Evolutionary conservation across 257 asterid genomes (phyloP).

Genomic region (Oldenlandia corymbosa): DNA sequence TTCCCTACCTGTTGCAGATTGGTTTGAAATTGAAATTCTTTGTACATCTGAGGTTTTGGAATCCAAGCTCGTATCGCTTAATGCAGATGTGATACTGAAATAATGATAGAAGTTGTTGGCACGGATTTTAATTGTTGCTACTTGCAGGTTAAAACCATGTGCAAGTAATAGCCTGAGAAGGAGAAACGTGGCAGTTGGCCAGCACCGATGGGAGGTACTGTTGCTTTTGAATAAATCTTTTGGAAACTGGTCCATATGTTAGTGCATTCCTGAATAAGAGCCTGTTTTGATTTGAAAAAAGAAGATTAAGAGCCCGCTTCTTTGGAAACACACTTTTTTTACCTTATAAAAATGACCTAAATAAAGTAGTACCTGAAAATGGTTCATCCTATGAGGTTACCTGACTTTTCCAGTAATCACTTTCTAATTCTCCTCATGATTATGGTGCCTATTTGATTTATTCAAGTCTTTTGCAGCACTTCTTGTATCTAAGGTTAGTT

Average conservation of each 20-base stretch:
- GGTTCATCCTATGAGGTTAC: not conserved
- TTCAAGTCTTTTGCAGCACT: constrained; percentile 1
- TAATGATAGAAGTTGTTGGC: not conserved
- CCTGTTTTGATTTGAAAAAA: not conserved
- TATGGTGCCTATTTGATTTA: not conserved
- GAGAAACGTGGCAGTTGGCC: constrained; percentile 47
- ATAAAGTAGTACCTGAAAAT: not conserved
- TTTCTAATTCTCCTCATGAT: not conserved
- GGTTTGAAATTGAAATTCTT: not conserved
- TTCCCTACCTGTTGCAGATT: not conserved
- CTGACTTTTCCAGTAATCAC: not conserved
- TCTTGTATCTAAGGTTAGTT: constrained; percentile 8
- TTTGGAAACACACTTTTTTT: too few relatives aligned
- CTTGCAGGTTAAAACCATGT: constrained; percentile 66
- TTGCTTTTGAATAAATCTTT: constrained; percentile 12
- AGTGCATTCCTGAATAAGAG: not conserved
- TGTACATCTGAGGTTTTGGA: not conserved
- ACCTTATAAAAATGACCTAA: not conserved
- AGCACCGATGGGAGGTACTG: constrained; percentile 53
- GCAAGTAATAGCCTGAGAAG: constrained; percentile 46
- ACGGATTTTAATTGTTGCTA: constrained; percentile 13
- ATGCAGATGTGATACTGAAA: not conserved
- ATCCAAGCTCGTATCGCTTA: not conserved
- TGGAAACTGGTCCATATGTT: not conserved
- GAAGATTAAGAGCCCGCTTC: too few relatives aligned